Base-by-base conservation (phyloP, 2,329 filamentous ascomycete species). In the Myrmaecium sp. region DNA sequence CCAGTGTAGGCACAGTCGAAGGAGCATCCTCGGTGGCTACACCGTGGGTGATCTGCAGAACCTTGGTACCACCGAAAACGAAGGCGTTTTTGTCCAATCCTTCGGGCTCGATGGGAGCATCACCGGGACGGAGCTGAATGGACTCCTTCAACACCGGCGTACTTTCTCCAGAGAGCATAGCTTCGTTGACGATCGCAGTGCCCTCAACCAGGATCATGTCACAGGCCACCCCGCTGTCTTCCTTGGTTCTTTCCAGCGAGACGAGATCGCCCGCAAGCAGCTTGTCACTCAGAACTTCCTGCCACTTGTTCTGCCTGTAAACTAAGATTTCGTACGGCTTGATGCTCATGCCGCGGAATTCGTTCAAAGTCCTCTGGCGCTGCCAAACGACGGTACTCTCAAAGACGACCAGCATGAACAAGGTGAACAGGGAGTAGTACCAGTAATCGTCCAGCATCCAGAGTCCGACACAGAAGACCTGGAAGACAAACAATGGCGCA, bases 401-500 rank as follows among this genome's bases (percentile, higher is more conserved):
- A 42, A 98, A 98, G 32, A 72, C 75, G 39, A 98, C 82, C 30
- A 98, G 70, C 91, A 98, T 98, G 60, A 95, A 84, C 13, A 98
- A 73, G 1, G 91, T 98, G 55, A 98, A 98, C 12, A 98, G 69
- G 34, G 89, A 95, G 59, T 98, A 98, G 62, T 98, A 98, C 89
- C 91, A 98, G 58, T 95, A 98, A 57, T 98, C 91, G 47, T 98
- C 89, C 47, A 98, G 61, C 74, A 95, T 81, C 89, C 89, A 98
- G 33, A 98, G 61, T 10, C 89, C 91, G 31, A 98, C 89, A 43
- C 91, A 98, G 62, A 98, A 98, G 34, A 98, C 66, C 62, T 98
- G 89, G 59, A 98, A 98, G 36, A 98, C 84, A 56, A 98, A 98
- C 64, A 98, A 98, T 4, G 89, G 89, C 13, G 91, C 91, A 13